Base-by-base conservation (phyloP, 805 yeast species). In the Starmerella davenportii region DNA sequence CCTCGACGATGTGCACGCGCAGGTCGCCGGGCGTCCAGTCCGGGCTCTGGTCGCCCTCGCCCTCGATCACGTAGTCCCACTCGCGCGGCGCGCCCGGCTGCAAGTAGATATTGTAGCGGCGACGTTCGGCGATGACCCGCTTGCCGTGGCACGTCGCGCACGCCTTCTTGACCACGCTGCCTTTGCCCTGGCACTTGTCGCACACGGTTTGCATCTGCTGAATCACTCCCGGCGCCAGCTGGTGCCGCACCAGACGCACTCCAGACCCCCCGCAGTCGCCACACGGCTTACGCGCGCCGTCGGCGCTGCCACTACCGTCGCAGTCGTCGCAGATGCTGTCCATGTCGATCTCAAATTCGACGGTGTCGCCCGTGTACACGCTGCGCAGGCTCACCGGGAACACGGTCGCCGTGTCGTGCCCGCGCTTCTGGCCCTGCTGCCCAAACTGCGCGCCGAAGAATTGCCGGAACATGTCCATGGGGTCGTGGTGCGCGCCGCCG, bases 201-300 rank as follows among this genome's bases (percentile, higher is more conserved):
- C 98, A 90, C 3, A 67, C 65, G 33, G 74, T 68, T 55, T 80
- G 87, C 49, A 85, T 66, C 44, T 76, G 79, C 58, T 90, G 96
- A 44, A 80, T 62, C 82, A 90, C 80, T 5, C 85, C 85, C 4
- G 92, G 93, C 0, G 81, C 95, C 47, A 87, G 59, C 55, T 85
- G 93, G 42, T 77, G 65, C 36, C 72, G 66, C 39, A 76, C 69
- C 5, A 74, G 54, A 29, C 70, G 58, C 18, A 76, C 64, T 21
- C 98, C 98, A 20, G 61, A 59, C 4, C 98, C 98, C 11, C 64
- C 56, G 63, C 98, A 90, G 37, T 60, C 61, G 1, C 57, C 46
- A 64, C 98, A 90, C 25, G 55, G 58, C 38, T 74, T 76, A 8
- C 64, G 65, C 49, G 73, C 57, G 11, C 87, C 84, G 57, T 85